These are phyloP conservation scores for Leccinellum luteum DNA, from an alignment of 768 basidiomycete species.

Conservation along the genomic window DNA sequence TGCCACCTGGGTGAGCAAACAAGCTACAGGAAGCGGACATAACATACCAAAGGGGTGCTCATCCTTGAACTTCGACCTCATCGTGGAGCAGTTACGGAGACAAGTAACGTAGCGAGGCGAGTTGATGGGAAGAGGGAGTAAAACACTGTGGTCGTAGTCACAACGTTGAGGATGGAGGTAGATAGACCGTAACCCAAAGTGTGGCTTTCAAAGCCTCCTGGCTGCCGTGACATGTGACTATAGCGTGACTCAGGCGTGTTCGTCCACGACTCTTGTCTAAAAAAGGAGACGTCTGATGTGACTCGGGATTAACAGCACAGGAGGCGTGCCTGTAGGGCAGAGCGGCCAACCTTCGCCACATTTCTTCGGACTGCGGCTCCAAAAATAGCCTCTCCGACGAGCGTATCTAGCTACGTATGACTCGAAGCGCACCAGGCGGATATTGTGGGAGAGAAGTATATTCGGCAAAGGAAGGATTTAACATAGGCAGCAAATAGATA, in stretches of 20 bases:
- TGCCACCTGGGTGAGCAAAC: conserved; percentile 25
- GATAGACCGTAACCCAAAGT: conserved; percentile 20
- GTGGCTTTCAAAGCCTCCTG: conserved; percentile 33
- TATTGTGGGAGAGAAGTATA: not conserved
- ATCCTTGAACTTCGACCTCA: conserved; percentile 98
- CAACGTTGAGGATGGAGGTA: conserved; percentile 23
- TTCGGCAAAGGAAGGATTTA: too few species aligned
- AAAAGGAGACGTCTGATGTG: conserved; percentile 10
- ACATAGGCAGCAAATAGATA: not conserved
- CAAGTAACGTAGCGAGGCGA: conserved; percentile 3
- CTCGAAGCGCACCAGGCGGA: not conserved
- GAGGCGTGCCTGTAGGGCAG: conserved; percentile 4
- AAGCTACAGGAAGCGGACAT: conserved; percentile 29
- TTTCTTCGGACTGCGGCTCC: not conserved
- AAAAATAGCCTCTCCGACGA: not conserved
- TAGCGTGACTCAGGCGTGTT: conserved; percentile 26
- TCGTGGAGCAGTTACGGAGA: conserved; percentile 32
- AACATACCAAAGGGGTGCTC: conserved; percentile 93
- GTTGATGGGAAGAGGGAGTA: conserved; percentile 7
- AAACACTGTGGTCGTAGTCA: conserved; percentile 24
- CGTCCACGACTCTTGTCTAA: conserved; percentile 9
- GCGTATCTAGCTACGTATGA: not conserved
- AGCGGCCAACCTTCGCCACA: not conserved
- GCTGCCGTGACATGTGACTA: conserved; percentile 32
- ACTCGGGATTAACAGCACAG: not conserved